These are phyloP conservation scores for Skeletonema menzelii DNA, from an alignment of 108 stramenopile species.

Conservation along the genomic window DNA sequence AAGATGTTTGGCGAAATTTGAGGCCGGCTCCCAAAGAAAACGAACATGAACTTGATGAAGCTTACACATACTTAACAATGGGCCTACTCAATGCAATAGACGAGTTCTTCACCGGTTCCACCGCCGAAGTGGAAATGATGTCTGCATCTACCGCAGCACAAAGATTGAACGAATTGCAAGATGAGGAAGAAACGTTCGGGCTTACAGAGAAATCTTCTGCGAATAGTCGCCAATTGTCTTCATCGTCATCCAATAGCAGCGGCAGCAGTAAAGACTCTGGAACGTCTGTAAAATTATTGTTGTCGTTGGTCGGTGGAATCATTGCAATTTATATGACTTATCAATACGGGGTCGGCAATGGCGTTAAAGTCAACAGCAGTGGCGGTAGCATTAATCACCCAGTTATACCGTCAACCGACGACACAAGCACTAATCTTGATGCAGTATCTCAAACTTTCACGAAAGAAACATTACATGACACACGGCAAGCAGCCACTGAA, in stretches of 20 bases:
- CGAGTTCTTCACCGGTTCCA: neutral
- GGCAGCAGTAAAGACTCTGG: neutral
- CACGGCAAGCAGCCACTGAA: conserved; percentile 21
- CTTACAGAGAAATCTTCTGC: neutral
- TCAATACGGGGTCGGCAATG: neutral
- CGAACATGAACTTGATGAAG: no score
- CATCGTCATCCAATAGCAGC: neutral
- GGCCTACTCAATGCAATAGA: neutral
- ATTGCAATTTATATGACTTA: neutral
- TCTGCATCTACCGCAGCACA: neutral
- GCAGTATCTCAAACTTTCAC: neutral
- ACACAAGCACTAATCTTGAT: neutral
- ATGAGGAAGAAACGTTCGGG: conserved; percentile 5
- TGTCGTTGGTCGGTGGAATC: neutral
- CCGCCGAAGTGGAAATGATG: neutral
- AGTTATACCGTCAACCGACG: neutral
- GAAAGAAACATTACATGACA: conserved; percentile 5
- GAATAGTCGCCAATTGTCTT: neutral
- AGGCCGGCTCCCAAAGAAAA: no score
- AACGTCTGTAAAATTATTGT: neutral
- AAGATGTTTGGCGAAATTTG: no score
- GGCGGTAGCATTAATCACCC: neutral
- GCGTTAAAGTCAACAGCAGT: neutral
- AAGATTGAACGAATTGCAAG: neutral
- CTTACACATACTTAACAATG: neutral